Evolutionary conservation across 2,329 filamentous ascomycete species (phyloP).

Genomic region (Colletotrichum aenigma): DNA sequence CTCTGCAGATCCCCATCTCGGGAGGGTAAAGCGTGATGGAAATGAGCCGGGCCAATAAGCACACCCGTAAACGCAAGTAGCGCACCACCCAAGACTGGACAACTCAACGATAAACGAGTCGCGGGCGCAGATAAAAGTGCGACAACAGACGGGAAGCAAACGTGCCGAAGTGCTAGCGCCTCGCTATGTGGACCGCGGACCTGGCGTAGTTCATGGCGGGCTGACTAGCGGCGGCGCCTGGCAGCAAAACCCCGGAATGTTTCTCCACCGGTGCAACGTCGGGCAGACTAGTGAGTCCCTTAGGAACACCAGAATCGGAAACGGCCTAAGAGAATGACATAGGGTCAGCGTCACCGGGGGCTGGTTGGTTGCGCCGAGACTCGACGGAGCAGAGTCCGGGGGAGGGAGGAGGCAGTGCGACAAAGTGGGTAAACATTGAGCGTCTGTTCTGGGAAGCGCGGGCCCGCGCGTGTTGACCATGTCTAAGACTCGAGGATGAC

Average conservation of each 20-base stretch:
- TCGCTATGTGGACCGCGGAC: neutral
- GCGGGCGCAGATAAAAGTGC: neutral
- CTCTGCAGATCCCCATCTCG: neutral
- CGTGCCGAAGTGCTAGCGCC: neutral
- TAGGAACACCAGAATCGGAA: neutral
- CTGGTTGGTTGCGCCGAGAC: neutral
- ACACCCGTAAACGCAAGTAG: neutral
- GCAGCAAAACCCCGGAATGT: neutral
- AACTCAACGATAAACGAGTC: neutral
- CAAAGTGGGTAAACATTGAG: neutral
- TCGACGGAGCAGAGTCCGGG: neutral
- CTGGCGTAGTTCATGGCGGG: neutral
- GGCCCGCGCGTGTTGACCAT: neutral
- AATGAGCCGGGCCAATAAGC: neutral
- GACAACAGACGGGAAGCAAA: neutral
- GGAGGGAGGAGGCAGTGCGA: neutral
- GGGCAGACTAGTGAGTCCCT: neutral
- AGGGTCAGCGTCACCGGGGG: neutral
- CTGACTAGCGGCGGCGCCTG: neutral
- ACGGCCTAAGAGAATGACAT: neutral
- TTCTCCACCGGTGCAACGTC: neutral
- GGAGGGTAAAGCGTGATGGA: neutral
- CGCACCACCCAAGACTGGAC: neutral
- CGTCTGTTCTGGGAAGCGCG: neutral
- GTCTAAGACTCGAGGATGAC: neutral